Evolutionary conservation across 2,329 filamentous ascomycete genomes (phyloP).

Genomic region (Hypoxylon sp.): DNA sequence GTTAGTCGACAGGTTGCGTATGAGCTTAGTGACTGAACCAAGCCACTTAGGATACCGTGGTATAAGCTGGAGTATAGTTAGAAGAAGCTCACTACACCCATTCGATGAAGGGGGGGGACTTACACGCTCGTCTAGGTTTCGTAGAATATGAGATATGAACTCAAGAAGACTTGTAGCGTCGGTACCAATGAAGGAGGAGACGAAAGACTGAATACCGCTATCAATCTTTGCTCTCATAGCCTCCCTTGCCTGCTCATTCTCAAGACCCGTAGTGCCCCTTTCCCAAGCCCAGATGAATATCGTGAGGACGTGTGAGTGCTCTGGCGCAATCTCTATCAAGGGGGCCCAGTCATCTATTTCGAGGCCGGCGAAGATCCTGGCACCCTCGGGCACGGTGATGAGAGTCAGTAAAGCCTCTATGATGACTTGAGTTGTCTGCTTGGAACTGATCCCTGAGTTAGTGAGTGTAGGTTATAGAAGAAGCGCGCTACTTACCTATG

Average conservation of each 20-base stretch:
- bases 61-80: constrained; percentile 59
- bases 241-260: constrained; percentile 49
- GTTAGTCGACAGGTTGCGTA: constrained; percentile 68
- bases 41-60: constrained; percentile 70
- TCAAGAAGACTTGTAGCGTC: constrained; percentile 72
- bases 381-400: constrained; percentile 67
- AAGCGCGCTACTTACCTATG: constrained; percentile 63
- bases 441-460: constrained; percentile 59
- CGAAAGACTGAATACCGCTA: constrained; percentile 62
- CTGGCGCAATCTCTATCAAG: constrained; percentile 70
- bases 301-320: constrained; percentile 68
- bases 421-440: constrained; percentile 67
- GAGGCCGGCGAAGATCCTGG: constrained; percentile 60
- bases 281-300: constrained; percentile 72
- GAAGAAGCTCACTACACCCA: background rate
- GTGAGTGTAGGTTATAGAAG: background rate
- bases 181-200: constrained; percentile 70
- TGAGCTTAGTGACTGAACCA: constrained; percentile 60
- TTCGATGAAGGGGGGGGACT: constrained; percentile 43
- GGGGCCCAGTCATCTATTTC: constrained; percentile 67
- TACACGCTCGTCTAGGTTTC: constrained; percentile 65
- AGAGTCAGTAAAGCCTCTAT: constrained; percentile 72
- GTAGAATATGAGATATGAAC: constrained; percentile 69
- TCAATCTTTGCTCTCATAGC: constrained; percentile 61
- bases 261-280: constrained; percentile 59